These are phyloP conservation scores for Centaurea solstitialis DNA, from an alignment of 129 eudicot species.

Conservation along the genomic window DNA sequence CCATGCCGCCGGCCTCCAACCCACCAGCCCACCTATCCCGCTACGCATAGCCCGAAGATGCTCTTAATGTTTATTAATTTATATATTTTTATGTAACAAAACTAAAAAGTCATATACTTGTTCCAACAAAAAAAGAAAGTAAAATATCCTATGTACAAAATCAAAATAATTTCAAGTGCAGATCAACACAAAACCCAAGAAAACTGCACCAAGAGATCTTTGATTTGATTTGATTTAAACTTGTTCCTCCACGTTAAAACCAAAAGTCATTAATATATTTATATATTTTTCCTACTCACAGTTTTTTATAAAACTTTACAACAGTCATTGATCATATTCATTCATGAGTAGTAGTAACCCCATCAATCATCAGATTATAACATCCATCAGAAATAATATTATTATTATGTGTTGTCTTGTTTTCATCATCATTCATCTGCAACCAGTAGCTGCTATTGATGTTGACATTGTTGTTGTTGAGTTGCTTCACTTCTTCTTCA, in stretches of 20 bases:
- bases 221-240: constrained; percentile 21
- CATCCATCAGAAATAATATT: constrained; percentile 24
- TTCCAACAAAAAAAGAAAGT: no score
- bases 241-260: background rate
- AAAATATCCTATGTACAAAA: no score
- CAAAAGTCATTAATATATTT: background rate
- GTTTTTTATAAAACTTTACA: constrained; percentile 20
- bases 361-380: constrained; percentile 33
- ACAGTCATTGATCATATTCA: constrained; percentile 6
- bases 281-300: background rate
- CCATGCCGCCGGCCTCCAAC: no score
- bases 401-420: constrained; percentile 43
- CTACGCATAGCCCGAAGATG: no score
- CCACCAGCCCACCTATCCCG: no score
- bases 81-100: no score
- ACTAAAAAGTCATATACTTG: no score
- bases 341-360: constrained; percentile 24
- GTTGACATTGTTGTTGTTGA: constrained; percentile 28
- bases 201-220: constrained; percentile 37
- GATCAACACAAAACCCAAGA: constrained; percentile 38
- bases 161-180: background rate
- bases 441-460: constrained; percentile 24
- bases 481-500: constrained; percentile 52
- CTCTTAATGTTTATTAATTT: no score
- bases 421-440: constrained; percentile 50